phyloP scores from a whole-genome alignment of 345 rosid species.

The Pseudoturritis turrita region DNA sequence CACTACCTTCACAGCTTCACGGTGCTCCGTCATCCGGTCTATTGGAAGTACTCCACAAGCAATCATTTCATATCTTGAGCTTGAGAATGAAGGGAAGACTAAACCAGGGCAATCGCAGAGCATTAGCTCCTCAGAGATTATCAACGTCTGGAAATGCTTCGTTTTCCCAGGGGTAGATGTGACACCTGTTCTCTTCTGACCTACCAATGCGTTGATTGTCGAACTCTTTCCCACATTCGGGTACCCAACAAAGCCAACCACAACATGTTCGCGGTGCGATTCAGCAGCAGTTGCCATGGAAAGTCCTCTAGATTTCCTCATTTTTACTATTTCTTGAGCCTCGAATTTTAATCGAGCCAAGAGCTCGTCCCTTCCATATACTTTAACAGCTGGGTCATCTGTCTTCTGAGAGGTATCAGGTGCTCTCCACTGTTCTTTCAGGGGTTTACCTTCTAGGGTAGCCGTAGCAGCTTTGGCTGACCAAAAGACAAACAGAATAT shows the following conservation, averaged over 20 bases:
- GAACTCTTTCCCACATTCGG: constrained; percentile 98
- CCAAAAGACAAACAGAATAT: constrained; percentile 76
- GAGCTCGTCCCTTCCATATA: constrained; percentile 81
- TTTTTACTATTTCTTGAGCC: constrained; percentile 66
- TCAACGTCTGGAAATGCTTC: constrained; percentile 87
- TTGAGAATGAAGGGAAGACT: constrained; percentile 89
- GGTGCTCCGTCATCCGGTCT: constrained; percentile 85
- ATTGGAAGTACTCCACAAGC: constrained; percentile 94
- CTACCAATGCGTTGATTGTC: constrained; percentile 87
- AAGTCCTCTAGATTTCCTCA: constrained; percentile 42
- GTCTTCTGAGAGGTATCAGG: constrained; percentile 28
- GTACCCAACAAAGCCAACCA: constrained; percentile 89
- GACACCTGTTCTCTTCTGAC: constrained; percentile 90
- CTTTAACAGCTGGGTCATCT: constrained; percentile 53
- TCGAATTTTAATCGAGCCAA: constrained; percentile 63
- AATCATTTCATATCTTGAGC: constrained; percentile 87
- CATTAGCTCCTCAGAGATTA: constrained; percentile 72
- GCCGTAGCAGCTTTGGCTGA: constrained; percentile 94
- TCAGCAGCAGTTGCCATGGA: constrained; percentile 23
- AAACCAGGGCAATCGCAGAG: constrained; percentile 92
- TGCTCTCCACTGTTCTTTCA: constrained; percentile 35
- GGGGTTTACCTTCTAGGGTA: constrained; percentile 61
- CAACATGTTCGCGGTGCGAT: constrained; percentile 36
- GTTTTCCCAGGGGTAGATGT: constrained; percentile 97
- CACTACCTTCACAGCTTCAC: constrained; percentile 85